Evolutionary conservation across 805 yeast genomes (phyloP), one percentile per base, ranked within the genome.

Genomic region (Saccharomycopsis guyanensis): DNA sequence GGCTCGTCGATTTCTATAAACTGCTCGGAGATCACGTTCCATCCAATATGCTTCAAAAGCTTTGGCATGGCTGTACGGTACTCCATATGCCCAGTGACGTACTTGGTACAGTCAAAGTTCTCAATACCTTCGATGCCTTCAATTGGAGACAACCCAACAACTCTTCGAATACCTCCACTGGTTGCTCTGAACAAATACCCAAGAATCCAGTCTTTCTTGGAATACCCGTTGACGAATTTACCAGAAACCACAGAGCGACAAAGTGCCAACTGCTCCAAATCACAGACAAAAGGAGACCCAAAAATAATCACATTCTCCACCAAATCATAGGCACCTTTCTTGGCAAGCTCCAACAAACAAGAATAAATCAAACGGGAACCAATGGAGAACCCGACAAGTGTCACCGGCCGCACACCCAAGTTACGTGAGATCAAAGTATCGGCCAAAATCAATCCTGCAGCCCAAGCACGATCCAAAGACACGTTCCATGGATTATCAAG

Each of bases 401-500:
- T 91, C 1, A 88, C 76, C 0, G 98, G 98, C 37, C 98, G 68
- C 15, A 84, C 86, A 7, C 98, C 98, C 55, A 93, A 68, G 61
- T 89, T 91, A 37, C 94, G 81, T 22, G 87, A 74, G 48, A 89
- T 77, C 36, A 93, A 66, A 0, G 96, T 87, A 60, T 93, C 97
- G 0, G 98, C 97, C 43, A 93, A 64, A 38, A 93, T 79, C 46
- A 78, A 68, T 3, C 98, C 98, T 0, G 97, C 95, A 37, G 88
- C 75, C 97, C 97, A 91, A 0, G 98, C 98, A 50, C 98, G 73
- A 62, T 91, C 97, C 49, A 93, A 68, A 0, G 97, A 89, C 3
- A 93, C 97, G 59, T 83, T 91, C 98, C 98, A 93, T 0, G 98
- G 98, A 57, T 93, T 93, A 58, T 93, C 98, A 23, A 93, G 71